Percentiles rank a stretch among this genome's conserved stretches.
These are phyloP conservation scores for Coemansia sp. DNA, from an alignment of 192 early-diverging fungal genomes.

Conservation along the genomic window DNA sequence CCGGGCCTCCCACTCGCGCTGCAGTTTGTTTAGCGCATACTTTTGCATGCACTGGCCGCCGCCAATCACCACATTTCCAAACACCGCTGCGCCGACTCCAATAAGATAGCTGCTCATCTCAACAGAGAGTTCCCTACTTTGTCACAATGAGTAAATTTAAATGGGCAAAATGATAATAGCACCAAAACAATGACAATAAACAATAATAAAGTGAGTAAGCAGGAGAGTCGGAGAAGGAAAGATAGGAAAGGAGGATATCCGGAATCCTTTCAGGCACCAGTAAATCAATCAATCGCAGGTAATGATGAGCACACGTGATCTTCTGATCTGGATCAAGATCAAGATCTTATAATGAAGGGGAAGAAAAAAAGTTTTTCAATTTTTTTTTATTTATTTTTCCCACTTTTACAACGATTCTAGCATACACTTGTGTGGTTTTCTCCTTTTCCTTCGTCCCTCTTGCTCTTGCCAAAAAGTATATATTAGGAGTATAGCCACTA, in stretches of 20 bases:
- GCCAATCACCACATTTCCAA: slow-evolving; percentile 55
- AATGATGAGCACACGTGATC: neutral
- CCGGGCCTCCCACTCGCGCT: slow-evolving; percentile 39
- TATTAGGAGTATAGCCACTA: too few species aligned
- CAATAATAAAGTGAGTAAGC: too few species aligned
- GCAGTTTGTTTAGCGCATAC: slow-evolving; percentile 43
- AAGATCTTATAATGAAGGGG: neutral
- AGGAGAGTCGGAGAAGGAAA: too few species aligned
- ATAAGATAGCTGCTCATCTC: slow-evolving; percentile 30
- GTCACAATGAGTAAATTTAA: too few species aligned
- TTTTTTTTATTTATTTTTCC: slow-evolving; percentile 11
- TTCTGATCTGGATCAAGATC: neutral
- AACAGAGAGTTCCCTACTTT: neutral
- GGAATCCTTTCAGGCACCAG: too few species aligned
- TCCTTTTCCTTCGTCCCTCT: neutral
- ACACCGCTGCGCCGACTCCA: slow-evolving; percentile 40
- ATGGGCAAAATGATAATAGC: too few species aligned
- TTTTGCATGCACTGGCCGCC: slow-evolving; percentile 55
- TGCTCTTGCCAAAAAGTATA: neutral
- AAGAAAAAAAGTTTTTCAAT: slow-evolving; percentile 2
- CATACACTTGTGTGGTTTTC: too few species aligned
- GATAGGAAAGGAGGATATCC: too few species aligned
- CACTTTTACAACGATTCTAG: neutral
- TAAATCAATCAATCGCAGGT: neutral
- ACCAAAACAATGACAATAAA: too few species aligned